Percentiles rank a stretch among this genome's conserved stretches.
These are phyloP conservation scores for Oryza officinalis DNA, from an alignment of 176 grass and related monocot species.

Conservation along the genomic window DNA sequence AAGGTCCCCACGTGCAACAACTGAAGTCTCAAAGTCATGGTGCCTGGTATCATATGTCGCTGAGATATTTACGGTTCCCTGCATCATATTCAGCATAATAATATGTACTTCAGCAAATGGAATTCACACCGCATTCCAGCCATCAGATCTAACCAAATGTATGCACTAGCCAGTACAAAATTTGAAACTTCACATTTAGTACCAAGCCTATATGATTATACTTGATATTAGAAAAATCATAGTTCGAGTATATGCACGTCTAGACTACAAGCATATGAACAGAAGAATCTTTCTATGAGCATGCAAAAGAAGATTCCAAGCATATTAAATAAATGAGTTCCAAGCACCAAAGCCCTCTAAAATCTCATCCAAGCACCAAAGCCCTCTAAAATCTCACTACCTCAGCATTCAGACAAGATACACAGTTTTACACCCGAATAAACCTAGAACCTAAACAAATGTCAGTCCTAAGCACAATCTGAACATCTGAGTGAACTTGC, in stretches of 20 bases:
- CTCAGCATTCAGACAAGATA: background rate
- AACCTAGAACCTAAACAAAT: background rate
- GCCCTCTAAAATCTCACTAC: background rate
- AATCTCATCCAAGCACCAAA: background rate
- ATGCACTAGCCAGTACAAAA: background rate
- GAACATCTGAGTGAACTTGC: background rate
- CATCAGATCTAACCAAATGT: background rate
- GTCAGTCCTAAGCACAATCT: background rate
- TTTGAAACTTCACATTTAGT: background rate
- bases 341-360: background rate
- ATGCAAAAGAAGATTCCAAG: background rate
- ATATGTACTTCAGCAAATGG: background rate
- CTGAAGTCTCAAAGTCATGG: constrained; percentile 68
- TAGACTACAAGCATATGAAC: background rate
- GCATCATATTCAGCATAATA: constrained; percentile 32
- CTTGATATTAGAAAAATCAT: background rate
- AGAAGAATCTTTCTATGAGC: constrained; percentile 10
- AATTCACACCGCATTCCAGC: background rate
- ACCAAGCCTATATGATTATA: background rate
- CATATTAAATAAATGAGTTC: background rate
- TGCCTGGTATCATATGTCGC: constrained; percentile 68
- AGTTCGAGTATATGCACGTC: background rate
- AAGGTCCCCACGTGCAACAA: constrained; percentile 80
- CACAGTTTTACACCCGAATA: background rate
- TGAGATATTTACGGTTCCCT: constrained; percentile 82